These are phyloP conservation scores for Cladophialophora carrionii DNA, from an alignment of 2,329 filamentous ascomycete genomes.

Conservation along the genomic window DNA sequence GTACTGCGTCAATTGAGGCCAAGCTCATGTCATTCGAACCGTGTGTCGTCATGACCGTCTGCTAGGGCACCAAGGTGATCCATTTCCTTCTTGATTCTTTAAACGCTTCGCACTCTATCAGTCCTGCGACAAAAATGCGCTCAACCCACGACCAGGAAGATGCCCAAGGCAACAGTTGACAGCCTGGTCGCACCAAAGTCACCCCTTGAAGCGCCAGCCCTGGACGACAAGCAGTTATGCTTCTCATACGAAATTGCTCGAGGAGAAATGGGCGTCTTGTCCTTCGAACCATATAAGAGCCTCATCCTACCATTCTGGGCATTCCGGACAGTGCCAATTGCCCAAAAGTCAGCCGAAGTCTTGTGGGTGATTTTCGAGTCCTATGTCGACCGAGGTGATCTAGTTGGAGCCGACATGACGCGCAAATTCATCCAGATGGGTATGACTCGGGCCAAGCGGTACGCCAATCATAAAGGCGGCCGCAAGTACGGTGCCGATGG, in stretches of 20 bases:
- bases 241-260: slow-evolving; percentile 60
- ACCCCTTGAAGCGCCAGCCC: slow-evolving; percentile 33
- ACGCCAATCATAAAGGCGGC: slow-evolving; percentile 61
- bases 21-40: background rate
- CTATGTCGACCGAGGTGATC: slow-evolving; percentile 58
- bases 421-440: slow-evolving; percentile 69
- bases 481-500: slow-evolving; percentile 57
- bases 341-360: slow-evolving; percentile 53
- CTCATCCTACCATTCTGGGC: slow-evolving; percentile 63
- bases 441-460: slow-evolving; percentile 64
- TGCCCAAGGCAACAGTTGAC: slow-evolving; percentile 32
- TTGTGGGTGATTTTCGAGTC: slow-evolving; percentile 57
- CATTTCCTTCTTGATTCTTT: background rate
- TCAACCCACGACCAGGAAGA: slow-evolving; percentile 3
- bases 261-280: slow-evolving; percentile 64
- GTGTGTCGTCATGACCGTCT: slow-evolving; percentile 8
- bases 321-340: slow-evolving; percentile 60
- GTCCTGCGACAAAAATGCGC: background rate
- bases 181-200: slow-evolving; percentile 25
- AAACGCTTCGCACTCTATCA: background rate
- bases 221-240: slow-evolving; percentile 31
- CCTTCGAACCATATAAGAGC: slow-evolving; percentile 67
- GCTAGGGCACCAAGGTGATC: background rate
- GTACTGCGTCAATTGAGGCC: background rate
- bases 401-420: slow-evolving; percentile 68